These are phyloP conservation scores for Phytophthora tentaculata DNA, from an alignment of 352 stramenopile genomes.

Conservation along the genomic window DNA sequence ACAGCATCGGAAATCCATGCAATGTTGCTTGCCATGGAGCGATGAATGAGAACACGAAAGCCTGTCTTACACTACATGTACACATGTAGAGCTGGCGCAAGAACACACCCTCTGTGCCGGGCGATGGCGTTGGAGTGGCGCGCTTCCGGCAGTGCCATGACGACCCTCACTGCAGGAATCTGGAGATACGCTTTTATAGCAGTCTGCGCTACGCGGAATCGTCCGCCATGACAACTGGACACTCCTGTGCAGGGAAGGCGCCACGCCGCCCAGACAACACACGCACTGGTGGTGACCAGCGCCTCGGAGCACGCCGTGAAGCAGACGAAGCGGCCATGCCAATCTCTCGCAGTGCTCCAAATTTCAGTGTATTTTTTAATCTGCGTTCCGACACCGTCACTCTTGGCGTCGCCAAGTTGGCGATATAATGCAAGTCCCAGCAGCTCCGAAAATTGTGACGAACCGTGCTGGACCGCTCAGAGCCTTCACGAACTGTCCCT, in stretches of 20 bases:
- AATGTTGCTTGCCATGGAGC: slow-evolving; percentile 10
- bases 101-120: slow-evolving; percentile 14
- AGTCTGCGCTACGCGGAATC: slow-evolving; percentile 10
- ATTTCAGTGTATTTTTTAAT: slow-evolving; percentile 25
- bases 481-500: no score
- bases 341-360: slow-evolving; percentile 26
- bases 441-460: slow-evolving; percentile 13
- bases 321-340: slow-evolving; percentile 24
- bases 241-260: slow-evolving; percentile 10
- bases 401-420: no score
- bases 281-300: slow-evolving; percentile 17
- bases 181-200: slow-evolving; percentile 18
- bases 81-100: slow-evolving; percentile 3
- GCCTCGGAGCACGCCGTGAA: not conserved
- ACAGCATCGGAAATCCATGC: not conserved
- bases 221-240: slow-evolving; percentile 24
- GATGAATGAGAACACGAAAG: not conserved
- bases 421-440: slow-evolving; percentile 10
- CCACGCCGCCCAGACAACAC: not conserved
- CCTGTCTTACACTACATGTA: no score
- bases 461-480: no score
- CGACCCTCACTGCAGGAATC: not conserved
- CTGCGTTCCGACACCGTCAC: slow-evolving; percentile 25
- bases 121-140: not conserved
- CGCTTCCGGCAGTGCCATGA: slow-evolving; percentile 2